These are phyloP conservation scores for Mucor racemosus DNA, from an alignment of 371 early-diverging fungal genomes.

Conservation along the genomic window DNA sequence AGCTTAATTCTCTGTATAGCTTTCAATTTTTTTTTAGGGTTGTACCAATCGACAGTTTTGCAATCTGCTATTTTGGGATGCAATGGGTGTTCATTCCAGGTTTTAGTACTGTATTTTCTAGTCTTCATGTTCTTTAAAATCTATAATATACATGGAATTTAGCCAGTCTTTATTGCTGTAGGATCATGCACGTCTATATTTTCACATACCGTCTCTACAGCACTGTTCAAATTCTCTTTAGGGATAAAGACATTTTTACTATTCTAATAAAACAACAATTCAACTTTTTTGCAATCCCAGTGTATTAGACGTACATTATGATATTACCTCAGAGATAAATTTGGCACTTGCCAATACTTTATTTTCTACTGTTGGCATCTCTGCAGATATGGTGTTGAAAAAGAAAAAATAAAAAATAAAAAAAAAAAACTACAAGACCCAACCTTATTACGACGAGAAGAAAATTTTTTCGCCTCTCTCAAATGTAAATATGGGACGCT, in stretches of 20 bases:
- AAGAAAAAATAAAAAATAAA: not conserved
- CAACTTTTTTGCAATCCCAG: not conserved
- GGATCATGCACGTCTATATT: not conserved
- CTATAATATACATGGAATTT: conserved; percentile 30
- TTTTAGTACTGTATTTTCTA: conserved; percentile 66
- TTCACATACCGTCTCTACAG: conserved; percentile 56
- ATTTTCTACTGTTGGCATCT: conserved; percentile 16
- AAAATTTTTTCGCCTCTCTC: not conserved
- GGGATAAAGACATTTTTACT: conserved; percentile 70
- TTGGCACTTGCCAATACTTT: conserved; percentile 63
- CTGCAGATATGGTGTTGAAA: not conserved
- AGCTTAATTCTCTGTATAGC: not conserved
- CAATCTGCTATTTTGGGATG: conserved; percentile 67
- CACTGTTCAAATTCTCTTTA: conserved; percentile 54
- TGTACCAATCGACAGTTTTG: conserved; percentile 69
- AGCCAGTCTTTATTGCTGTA: not conserved
- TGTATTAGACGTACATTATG: not conserved
- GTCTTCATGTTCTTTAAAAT: conserved; percentile 68
- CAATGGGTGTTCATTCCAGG: conserved; percentile 77
- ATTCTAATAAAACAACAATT: conserved; percentile 31
- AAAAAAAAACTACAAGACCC: not conserved
- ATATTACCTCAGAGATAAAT: conserved; percentile 59
- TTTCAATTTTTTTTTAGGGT: not conserved
- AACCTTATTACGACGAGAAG: not conserved
- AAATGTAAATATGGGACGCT: not conserved